Base-by-base conservation (phyloP, 2,329 filamentous ascomycete species). In the Epichloe gansuensis region DNA sequence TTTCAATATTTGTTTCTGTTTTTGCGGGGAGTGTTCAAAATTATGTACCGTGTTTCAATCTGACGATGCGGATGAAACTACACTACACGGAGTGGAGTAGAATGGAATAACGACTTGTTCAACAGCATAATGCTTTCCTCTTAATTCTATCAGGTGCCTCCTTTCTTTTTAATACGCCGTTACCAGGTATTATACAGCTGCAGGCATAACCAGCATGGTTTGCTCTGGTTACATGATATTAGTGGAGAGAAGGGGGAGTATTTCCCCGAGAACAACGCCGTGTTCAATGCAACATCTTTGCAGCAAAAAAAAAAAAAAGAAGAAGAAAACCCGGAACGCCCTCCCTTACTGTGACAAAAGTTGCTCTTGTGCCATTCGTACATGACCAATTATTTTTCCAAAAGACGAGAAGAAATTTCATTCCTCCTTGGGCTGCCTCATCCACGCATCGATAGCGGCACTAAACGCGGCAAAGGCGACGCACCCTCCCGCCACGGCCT, bases 391-490 rank as follows among this genome's bases (percentile, higher is more conserved):
- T 12, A 4, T 15, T n/a, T 31, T n/a, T n/a, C 25, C 12, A 4
- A 46, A 35, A 39, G 37, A 39, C 12, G 0, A 39, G 37, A 39
- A 39, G 1, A n/a, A 13, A 39, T 1, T 11, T 35, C 73, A 77
- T 54, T 81, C 76, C 48, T 83, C 81, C 67, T 73, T 81, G 59
- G 86, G 86, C 76, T 85, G 85, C 61, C 87, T 73, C 88, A 96
- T 88, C 67, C 89, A 96, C 38, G 82, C 82, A 75, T 97, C 91
- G 66, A 97, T 96, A 0, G 91, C 91, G 13, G 87, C 83, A 67
- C 83, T 88, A 62, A 97, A 97, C 1, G 88, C 91, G 53, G 93
- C 93, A 69, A 98, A 98, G 1, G 91, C 93, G 12, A 82, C 86
- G 68, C 91, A 97, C 1, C 93, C 93, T 4, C 94, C 77, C 2